phyloP scores from a whole-genome alignment of 2,329 filamentous ascomycete genomes.

The Arthrobotrys iridis region DNA sequence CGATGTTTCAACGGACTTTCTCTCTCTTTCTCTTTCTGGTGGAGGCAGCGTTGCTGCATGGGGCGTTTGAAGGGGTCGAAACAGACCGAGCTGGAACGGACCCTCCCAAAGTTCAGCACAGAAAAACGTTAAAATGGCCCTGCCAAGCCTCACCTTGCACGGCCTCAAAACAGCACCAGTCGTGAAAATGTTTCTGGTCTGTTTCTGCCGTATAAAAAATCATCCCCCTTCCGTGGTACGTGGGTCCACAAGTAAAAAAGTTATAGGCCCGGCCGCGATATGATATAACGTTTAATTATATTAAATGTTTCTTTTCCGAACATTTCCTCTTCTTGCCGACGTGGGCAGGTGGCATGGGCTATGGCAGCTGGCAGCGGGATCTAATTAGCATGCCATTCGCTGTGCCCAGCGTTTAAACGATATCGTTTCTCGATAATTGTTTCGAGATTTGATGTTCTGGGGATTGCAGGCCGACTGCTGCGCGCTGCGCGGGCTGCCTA shows the following conservation, averaged over 20 bases:
- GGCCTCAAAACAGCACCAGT: constrained; percentile 35
- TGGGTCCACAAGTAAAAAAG: too few species aligned
- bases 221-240: too few species aligned
- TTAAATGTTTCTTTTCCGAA: too few species aligned
- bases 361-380: not conserved
- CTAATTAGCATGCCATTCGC: constrained; percentile 8
- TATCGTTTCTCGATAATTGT: constrained; percentile 22
- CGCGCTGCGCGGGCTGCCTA: not conserved
- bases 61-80: constrained; percentile 45
- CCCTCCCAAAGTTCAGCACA: constrained; percentile 2
- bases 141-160: constrained; percentile 25
- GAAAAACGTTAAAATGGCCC: constrained; percentile 15
- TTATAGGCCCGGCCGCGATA: too few species aligned
- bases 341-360: too few species aligned
- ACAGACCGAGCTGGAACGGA: constrained; percentile 35
- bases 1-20: constrained; percentile 24
- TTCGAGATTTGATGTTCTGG: constrained; percentile 9
- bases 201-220: constrained; percentile 9
- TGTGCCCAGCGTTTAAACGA: constrained; percentile 13
- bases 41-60: constrained; percentile 36
- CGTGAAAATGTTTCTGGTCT: constrained; percentile 37
- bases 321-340: not conserved
- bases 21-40: not conserved
- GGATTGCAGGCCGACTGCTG: not conserved
- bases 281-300: too few species aligned